These are phyloP conservation scores for Sugiyamaella castrensis DNA, from an alignment of 1,139 yeast genomes.

Conservation along the genomic window DNA sequence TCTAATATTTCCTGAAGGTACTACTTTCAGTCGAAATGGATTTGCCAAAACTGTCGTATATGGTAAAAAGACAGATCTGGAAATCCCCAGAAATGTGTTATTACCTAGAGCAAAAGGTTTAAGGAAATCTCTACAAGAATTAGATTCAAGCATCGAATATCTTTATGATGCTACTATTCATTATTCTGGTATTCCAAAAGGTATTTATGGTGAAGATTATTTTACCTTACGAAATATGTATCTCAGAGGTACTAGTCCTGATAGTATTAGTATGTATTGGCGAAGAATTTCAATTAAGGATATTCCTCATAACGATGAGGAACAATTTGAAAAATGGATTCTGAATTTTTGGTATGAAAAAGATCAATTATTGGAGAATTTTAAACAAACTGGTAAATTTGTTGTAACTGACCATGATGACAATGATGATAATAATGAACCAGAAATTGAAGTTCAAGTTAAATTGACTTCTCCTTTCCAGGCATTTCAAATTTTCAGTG, in stretches of 20 bases:
- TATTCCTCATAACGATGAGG: conserved; percentile 59
- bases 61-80: conserved; percentile 49
- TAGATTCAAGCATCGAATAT: conserved; percentile 58
- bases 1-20: conserved; percentile 90
- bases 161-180: conserved; percentile 84
- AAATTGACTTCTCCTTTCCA: conserved; percentile 29
- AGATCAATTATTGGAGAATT: conserved; percentile 62
- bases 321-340: conserved; percentile 74
- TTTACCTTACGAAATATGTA: conserved; percentile 66
- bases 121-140: conserved; percentile 58
- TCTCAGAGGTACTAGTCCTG: conserved; percentile 70
- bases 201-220: conserved; percentile 73
- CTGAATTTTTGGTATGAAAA: conserved; percentile 73
- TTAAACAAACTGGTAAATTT: conserved; percentile 58
- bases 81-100: conserved; percentile 56
- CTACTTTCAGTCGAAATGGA: conserved; percentile 73
- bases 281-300: conserved; percentile 56
- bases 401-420: conserved; percentile 24
- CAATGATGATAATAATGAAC: conserved; percentile 14
- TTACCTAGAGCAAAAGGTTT: conserved; percentile 83
- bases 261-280: conserved; percentile 59
- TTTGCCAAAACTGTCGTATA: conserved; percentile 54
- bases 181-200: conserved; percentile 61
- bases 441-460: conserved; percentile 23
- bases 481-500: conserved; percentile 35